Evolutionary conservation across 495 filamentous ascomycete species (phyloP).

Genomic region (Xylaria grammica): DNA sequence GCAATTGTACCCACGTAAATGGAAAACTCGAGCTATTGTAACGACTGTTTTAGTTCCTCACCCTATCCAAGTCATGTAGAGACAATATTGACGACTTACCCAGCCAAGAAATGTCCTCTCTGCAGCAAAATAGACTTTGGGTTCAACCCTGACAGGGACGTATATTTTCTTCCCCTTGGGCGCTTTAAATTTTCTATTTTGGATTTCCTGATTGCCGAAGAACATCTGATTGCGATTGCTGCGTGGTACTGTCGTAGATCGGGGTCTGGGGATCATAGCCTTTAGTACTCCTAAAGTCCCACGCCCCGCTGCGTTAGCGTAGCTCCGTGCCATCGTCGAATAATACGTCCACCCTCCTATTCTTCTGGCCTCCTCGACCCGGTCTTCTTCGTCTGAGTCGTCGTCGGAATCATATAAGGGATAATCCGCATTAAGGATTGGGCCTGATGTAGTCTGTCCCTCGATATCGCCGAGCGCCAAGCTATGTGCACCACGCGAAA

Average conservation of each 20-base stretch:
- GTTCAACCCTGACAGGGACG: slow-evolving; percentile 93
- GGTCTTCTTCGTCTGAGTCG: slow-evolving; percentile 69
- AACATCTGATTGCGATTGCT: slow-evolving; percentile 55
- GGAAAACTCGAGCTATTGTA: slow-evolving; percentile 84
- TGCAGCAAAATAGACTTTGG: slow-evolving; percentile 96
- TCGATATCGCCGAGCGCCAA: slow-evolving; percentile 49
- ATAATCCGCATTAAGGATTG: slow-evolving; percentile 70
- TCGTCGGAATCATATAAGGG: slow-evolving; percentile 93
- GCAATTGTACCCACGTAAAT: slow-evolving; percentile 94
- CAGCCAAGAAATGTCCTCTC: slow-evolving; percentile 96
- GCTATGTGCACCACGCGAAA: slow-evolving; percentile 39
- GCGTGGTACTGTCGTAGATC: slow-evolving; percentile 62
- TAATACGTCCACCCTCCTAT: slow-evolving; percentile 76
- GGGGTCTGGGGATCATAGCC: slow-evolving; percentile 62
- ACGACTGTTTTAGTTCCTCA: slow-evolving; percentile 26
- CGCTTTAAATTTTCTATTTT: slow-evolving; percentile 76
- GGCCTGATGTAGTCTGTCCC: slow-evolving; percentile 50
- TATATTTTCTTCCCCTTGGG: slow-evolving; percentile 93
- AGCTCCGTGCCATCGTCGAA: slow-evolving; percentile 52
- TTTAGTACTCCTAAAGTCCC: slow-evolving; percentile 52
- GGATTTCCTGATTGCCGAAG: slow-evolving; percentile 53
- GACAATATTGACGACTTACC: slow-evolving; percentile 52
- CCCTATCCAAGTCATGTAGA: background rate
- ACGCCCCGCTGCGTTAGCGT: slow-evolving; percentile 36
- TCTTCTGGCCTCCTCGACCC: slow-evolving; percentile 72